A percentile compares a stretch with the other conserved stretches of the same genome.
Evolutionary conservation across 495 filamentous ascomycete species (phyloP).

Genomic region (Podospora appendiculata): DNA sequence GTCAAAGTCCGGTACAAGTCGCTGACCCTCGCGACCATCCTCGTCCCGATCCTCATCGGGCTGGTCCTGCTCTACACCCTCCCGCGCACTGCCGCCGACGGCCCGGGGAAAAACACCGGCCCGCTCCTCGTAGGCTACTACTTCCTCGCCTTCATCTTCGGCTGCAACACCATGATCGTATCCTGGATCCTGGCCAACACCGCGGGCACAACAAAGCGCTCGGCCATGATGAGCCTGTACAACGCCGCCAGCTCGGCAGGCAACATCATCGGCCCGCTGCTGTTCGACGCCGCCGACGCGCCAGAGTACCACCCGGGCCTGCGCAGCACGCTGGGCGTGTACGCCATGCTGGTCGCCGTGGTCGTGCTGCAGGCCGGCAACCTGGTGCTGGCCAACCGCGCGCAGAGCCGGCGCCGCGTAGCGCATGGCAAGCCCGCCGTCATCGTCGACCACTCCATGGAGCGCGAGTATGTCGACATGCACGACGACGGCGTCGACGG

Average conservation of each 20-base stretch:
- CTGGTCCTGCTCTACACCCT: constrained; percentile 49
- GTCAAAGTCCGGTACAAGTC: constrained; percentile 45
- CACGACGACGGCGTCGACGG: constrained; percentile 1
- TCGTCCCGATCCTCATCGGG: constrained; percentile 50
- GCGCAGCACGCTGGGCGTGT: constrained; percentile 48
- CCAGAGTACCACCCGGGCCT: constrained; percentile 53
- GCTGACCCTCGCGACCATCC: constrained; percentile 35
- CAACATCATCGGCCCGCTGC: constrained; percentile 61
- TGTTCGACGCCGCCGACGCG: constrained; percentile 53
- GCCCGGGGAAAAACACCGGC: constrained; percentile 28
- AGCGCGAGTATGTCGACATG: constrained; percentile 21
- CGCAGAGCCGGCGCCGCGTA: constrained; percentile 44
- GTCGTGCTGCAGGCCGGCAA: constrained; percentile 45
- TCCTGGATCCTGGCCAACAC: constrained; percentile 51
- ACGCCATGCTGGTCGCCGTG: constrained; percentile 41
- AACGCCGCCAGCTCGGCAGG: constrained; percentile 54
- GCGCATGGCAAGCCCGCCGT: constrained; percentile 48
- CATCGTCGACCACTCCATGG: constrained; percentile 52
- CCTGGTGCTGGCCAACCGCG: constrained; percentile 45
- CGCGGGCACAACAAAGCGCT: constrained; percentile 66
- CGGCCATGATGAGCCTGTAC: constrained; percentile 51
- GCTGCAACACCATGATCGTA: constrained; percentile 40
- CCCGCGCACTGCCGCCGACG: constrained; percentile 16
- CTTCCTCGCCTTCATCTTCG: constrained; percentile 53
- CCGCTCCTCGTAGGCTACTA: constrained; percentile 51